Conservation (phyloP, 2,329 filamentous ascomycete genomes). For the Ophiocordyceps sinensis region DNA sequence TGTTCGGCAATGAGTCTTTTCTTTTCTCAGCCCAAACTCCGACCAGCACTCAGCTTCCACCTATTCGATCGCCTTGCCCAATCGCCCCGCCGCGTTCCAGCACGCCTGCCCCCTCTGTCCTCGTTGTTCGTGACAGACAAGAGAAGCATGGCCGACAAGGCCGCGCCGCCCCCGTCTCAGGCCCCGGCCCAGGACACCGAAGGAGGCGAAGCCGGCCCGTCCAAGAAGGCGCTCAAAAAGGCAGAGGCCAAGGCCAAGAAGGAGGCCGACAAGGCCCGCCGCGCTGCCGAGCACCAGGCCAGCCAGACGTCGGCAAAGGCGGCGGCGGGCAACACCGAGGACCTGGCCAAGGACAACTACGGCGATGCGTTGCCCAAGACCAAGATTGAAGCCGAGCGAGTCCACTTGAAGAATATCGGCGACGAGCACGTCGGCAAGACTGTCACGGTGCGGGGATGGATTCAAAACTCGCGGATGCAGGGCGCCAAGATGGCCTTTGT, state of each 20-base stretch:
- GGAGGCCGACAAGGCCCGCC: conserved; percentile 64
- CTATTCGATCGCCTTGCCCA: too few species aligned
- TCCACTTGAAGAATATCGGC: conserved; percentile 48
- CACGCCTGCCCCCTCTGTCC: too few species aligned
- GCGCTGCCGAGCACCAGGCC: conserved; percentile 62
- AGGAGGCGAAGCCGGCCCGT: conserved; percentile 3
- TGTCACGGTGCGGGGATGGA: conserved; percentile 63
- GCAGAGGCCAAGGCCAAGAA: conserved; percentile 76
- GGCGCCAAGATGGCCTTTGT: conserved; percentile 86
- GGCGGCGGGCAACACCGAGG: conserved; percentile 49
- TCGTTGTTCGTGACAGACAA: background rate
- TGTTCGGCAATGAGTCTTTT: too few species aligned
- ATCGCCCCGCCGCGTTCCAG: too few species aligned
- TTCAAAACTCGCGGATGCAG: conserved; percentile 80
- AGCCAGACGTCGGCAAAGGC: conserved; percentile 54
- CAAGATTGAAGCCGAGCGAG: conserved; percentile 38
- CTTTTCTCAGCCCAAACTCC: too few species aligned
- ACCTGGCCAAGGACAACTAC: conserved; percentile 64
- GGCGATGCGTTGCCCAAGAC: conserved; percentile 51
- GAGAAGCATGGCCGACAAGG: conserved; percentile 3
- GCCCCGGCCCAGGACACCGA: background rate
- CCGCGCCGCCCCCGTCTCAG: background rate
- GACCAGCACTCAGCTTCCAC: too few species aligned
- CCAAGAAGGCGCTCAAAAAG: conserved; percentile 68
- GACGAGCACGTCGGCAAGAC: conserved; percentile 54